Base-by-base conservation (phyloP, 306 rosid species). In the Cicer arietinum region DNA sequence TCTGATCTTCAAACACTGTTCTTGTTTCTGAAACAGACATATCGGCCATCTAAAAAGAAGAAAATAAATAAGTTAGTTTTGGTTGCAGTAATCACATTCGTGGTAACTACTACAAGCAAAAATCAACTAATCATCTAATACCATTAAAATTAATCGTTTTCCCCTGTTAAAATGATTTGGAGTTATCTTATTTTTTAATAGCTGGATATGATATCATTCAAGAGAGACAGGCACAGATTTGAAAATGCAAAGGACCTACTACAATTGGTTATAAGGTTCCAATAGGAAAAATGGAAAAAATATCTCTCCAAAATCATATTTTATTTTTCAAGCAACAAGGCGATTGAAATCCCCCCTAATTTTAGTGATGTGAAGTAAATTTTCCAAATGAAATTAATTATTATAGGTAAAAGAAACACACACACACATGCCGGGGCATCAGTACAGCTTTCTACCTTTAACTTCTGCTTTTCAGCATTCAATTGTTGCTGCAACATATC, bases 1-100 rank as follows among this genome's bases (percentile, higher is more conserved):
- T 88, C 69, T 90, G 91, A 73, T 86, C 89, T 75, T 90, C 98
- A 83, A 84, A 84, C 73, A 81, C 79, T 50, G 79, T 73, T 80
- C 78, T 83, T 42, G 86, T 86, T 80, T 85, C 92, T 48, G 86
- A 90, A 76, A 64, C 80, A 42, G 96, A 94, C 69, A 84, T 67
- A 77, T 92, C 91, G 42, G 67, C 85, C 84, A 84, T 85, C 98
- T 95, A 56, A 82, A 30, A 53, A 40, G 39, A 71, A 74, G 6
- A 30, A 30, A 30, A 30, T 30, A 47, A 47, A 4, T 56, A 67
- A 59, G 39, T 14, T 44, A 7, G 6, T 37, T 45, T 71, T 14
- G 61, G 43, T 53, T 75, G 43, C 9, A 70, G 51, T 68, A 18
- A 65, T 53, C 50, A 71, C n/a, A 71, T 54, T 40, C 22, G 17